phyloP scores from a whole-genome alignment of 148 eudicot genomes.

The Salicornia ramosissima region DNA sequence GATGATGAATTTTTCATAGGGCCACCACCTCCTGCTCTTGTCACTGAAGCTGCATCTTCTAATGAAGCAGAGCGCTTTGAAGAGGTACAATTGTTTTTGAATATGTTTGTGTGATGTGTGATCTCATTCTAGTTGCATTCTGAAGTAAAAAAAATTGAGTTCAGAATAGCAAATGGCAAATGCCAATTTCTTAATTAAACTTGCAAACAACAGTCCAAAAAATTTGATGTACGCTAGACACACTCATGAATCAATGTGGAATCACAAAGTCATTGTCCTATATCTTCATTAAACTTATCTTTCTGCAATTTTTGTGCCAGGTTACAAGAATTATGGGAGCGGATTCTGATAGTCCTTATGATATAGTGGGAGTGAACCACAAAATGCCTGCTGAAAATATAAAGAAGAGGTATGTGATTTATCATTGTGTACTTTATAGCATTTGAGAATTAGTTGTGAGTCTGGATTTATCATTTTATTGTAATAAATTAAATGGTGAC shows the following conservation, averaged over 20 bases:
- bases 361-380: constrained; percentile 75
- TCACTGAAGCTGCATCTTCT: constrained; percentile 74
- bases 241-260: too few relatives aligned
- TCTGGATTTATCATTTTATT: not conserved
- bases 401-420: constrained; percentile 63
- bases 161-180: not conserved
- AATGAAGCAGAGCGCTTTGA: constrained; percentile 99
- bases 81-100: constrained; percentile 44
- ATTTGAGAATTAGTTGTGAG: not conserved
- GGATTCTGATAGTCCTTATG: constrained; percentile 79
- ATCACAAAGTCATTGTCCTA: too few relatives aligned
- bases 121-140: not conserved
- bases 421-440: not conserved
- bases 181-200: not conserved
- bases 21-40: constrained; percentile 94
- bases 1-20: constrained; percentile 66
- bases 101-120: not conserved
- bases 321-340: constrained; percentile 82
- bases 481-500: too few relatives aligned
- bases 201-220: too few relatives aligned
- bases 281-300: constrained; percentile 6
- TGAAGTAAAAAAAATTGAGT: not conserved
- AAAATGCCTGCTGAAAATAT: constrained; percentile 74
- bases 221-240: too few relatives aligned
- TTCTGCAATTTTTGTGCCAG: constrained; percentile 34